Conservation (phyloP, 164 flowering plant genomes). For the Macadamia tetraphylla region DNA sequence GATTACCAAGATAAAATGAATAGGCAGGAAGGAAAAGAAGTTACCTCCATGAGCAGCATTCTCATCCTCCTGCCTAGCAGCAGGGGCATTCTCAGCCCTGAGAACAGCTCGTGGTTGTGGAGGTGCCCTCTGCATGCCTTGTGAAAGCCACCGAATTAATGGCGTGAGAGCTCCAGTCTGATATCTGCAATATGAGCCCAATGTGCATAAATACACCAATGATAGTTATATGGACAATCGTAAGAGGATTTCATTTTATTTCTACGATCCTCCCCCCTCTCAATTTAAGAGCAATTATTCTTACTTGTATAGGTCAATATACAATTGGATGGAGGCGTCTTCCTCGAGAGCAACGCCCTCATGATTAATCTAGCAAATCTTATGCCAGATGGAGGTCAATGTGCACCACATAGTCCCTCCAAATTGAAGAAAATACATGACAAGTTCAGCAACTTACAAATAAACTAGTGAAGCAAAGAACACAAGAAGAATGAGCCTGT, state of each 20-base stretch:
- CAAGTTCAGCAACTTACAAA: constrained; percentile 53
- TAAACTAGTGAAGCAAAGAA: constrained; percentile 70
- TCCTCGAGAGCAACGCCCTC: too few species aligned
- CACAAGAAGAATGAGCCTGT: constrained; percentile 74
- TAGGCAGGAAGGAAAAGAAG: not conserved
- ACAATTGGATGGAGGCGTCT: too few species aligned
- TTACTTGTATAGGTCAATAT: too few species aligned
- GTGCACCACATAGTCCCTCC: not conserved
- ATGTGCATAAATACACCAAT: not conserved
- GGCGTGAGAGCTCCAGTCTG: constrained; percentile 96
- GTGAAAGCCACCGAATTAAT: constrained; percentile 80
- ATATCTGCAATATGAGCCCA: constrained; percentile 42
- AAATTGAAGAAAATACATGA: not conserved
- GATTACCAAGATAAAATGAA: not conserved
- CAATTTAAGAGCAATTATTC: too few species aligned
- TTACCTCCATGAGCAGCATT: constrained; percentile 57
- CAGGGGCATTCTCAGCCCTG: constrained; percentile 52
- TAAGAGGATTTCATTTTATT: too few species aligned
- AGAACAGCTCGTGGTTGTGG: constrained; percentile 64
- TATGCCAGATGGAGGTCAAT: not conserved
- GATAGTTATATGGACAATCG: not conserved
- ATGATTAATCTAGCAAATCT: too few species aligned
- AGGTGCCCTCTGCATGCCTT: constrained; percentile 87
- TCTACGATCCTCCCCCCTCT: too few species aligned
- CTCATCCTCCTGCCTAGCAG: constrained; percentile 50